Conservation (phyloP, 108 stramenopile species). For the Nannochloropsis salina region DNA sequence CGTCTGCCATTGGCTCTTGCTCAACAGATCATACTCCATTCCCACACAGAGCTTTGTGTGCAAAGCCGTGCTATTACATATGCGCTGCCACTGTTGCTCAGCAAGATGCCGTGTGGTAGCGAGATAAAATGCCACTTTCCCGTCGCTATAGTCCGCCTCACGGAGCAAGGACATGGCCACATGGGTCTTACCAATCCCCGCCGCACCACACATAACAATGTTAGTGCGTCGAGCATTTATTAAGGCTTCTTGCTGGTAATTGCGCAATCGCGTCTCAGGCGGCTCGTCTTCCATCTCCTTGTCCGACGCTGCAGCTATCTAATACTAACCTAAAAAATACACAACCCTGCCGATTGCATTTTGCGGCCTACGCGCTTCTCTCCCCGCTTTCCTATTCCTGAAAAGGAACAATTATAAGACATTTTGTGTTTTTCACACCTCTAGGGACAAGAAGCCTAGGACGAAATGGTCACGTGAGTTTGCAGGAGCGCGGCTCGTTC, state of each 20-base stretch:
- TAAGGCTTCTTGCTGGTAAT: not conserved
- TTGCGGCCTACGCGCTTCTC: too few species aligned
- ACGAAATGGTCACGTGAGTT: too few species aligned
- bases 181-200: slow-evolving; percentile 10
- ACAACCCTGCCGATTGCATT: too few species aligned
- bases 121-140: not conserved
- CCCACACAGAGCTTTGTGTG: not conserved
- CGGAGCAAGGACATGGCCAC: not conserved
- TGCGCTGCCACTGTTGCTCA: not conserved
- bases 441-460: too few species aligned
- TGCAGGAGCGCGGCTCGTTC: too few species aligned
- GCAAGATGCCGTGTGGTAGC: not conserved
- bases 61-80: not conserved
- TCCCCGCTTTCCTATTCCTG: too few species aligned
- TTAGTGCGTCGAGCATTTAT: not conserved
- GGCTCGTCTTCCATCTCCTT: not conserved
- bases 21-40: not conserved
- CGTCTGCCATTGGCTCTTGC: not conserved
- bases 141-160: slow-evolving; percentile 1
- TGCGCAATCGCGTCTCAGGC: not conserved
- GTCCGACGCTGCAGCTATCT: too few species aligned
- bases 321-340: too few species aligned
- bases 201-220: slow-evolving; percentile 15
- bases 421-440: too few species aligned
- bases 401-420: too few species aligned